Conservation (phyloP, 495 filamentous ascomycete species). For the Penicillium paxilli region DNA sequence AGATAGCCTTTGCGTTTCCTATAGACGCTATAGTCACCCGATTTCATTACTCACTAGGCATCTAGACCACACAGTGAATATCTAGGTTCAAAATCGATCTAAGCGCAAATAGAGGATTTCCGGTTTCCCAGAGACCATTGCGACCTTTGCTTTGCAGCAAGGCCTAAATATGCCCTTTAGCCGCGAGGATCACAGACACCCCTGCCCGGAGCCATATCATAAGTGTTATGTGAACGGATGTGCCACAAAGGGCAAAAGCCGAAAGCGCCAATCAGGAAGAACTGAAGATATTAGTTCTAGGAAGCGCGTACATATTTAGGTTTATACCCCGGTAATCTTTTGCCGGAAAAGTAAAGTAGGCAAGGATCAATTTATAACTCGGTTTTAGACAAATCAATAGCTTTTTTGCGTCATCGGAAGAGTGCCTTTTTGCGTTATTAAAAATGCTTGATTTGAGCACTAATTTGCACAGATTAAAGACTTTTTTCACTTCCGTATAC, state of each 20-base stretch:
- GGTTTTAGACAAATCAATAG: too few species aligned
- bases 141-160: conserved; percentile 6
- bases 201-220: background rate
- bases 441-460: too few species aligned
- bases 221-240: conserved; percentile 8
- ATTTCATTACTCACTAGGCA: conserved; percentile 14
- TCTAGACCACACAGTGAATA: conserved; percentile 10
- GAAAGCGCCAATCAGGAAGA: conserved; percentile 4
- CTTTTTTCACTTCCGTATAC: background rate
- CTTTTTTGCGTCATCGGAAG: too few species aligned
- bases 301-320: background rate
- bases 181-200: conserved; percentile 10
- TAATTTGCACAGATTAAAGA: too few species aligned
- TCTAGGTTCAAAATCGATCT: conserved; percentile 12
- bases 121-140: conserved; percentile 17
- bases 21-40: conserved; percentile 11
- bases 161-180: conserved; percentile 15
- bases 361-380: too few species aligned
- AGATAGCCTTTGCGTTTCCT: conserved; percentile 13
- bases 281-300: background rate
- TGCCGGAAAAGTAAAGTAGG: background rate
- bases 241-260: background rate
- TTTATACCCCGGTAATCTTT: background rate
- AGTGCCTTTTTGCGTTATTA: too few species aligned
- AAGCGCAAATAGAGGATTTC: conserved; percentile 19